Evolutionary conservation across 192 early-diverging fungal genomes (phyloP).

Genomic region (Chytriomyces confervae): DNA sequence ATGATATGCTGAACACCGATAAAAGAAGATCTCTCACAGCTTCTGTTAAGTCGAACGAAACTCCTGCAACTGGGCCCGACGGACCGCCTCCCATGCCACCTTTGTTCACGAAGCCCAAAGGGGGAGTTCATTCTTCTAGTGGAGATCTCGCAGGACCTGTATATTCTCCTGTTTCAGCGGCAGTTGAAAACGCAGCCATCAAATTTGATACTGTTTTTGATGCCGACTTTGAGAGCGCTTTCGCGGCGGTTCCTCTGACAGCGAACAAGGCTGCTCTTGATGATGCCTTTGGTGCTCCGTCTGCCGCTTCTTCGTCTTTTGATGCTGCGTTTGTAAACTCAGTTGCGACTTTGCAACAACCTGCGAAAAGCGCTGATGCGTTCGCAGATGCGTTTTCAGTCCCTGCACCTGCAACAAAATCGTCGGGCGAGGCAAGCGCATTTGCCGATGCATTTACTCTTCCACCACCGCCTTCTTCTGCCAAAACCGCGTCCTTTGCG

Average conservation of each 20-base stretch:
- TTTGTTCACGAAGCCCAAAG: constrained; percentile 27
- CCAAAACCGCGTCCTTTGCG: neutral
- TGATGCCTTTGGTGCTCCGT: neutral
- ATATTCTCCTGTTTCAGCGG: neutral
- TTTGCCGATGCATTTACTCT: neutral
- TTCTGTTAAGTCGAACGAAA: constrained; percentile 3
- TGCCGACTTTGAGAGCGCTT: constrained; percentile 33
- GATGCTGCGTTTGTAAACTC: neutral
- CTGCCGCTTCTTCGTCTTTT: neutral
- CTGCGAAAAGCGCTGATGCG: neutral
- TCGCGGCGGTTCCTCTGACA: neutral
- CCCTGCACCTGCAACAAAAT: neutral
- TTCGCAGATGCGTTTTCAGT: neutral
- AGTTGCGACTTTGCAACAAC: no score
- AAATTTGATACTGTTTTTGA: constrained; percentile 20
- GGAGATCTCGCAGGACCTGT: neutral
- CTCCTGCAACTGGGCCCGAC: neutral
- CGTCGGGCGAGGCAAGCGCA: neutral
- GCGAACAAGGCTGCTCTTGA: neutral
- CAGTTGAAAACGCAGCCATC: neutral
- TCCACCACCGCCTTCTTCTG: neutral
- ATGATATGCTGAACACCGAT: neutral
- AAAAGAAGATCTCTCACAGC: constrained; percentile 14
- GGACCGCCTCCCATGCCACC: constrained; percentile 35
- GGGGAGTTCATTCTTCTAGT: neutral